phyloP scores from a whole-genome alignment of 768 basidiomycete species.

The Myochromella boudieri region DNA sequence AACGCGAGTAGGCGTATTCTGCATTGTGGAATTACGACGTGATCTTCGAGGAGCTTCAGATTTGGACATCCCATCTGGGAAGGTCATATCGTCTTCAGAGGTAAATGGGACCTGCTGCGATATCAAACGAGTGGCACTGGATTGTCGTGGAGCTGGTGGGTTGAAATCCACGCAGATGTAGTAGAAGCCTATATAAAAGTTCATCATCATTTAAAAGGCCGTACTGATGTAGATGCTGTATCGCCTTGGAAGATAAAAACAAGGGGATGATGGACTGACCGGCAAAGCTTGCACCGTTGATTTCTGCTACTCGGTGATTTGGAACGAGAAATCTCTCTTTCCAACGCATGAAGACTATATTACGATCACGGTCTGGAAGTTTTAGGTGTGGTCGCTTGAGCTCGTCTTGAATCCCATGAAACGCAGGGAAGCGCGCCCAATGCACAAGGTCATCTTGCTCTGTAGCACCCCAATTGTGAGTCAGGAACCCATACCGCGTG shows the following conservation, averaged over 20 bases:
- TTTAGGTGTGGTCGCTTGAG: slow-evolving; percentile 77
- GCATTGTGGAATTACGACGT: slow-evolving; percentile 49
- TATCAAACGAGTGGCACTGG: slow-evolving; percentile 22
- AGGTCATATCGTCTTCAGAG: slow-evolving; percentile 23
- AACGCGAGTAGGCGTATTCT: slow-evolving; percentile 39
- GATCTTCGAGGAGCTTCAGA: slow-evolving; percentile 33
- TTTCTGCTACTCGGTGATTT: slow-evolving; percentile 89
- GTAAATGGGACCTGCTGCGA: slow-evolving; percentile 34
- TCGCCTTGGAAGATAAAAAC: slow-evolving; percentile 4
- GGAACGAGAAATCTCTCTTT: slow-evolving; percentile 97
- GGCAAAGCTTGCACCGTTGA: slow-evolving; percentile 93
- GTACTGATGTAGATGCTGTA: slow-evolving; percentile 11
- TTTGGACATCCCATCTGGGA: slow-evolving; percentile 32
- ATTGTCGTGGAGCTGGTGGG: slow-evolving; percentile 46
- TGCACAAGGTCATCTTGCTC: slow-evolving; percentile 92
- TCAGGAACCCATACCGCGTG: slow-evolving; percentile 86
- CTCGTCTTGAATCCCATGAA: slow-evolving; percentile 76
- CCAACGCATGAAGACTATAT: slow-evolving; percentile 93
- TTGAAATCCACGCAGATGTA: slow-evolving; percentile 94
- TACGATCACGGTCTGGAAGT: slow-evolving; percentile 73
- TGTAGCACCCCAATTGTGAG: slow-evolving; percentile 86
- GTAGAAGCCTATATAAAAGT: slow-evolving; percentile 74
- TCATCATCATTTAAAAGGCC: slow-evolving; percentile 19
- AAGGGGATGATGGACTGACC: slow-evolving; percentile 47
- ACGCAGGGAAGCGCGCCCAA: slow-evolving; percentile 92